phyloP scores from a whole-genome alignment of 495 filamentous ascomycete genomes.

The Lophiostoma macrostomum region DNA sequence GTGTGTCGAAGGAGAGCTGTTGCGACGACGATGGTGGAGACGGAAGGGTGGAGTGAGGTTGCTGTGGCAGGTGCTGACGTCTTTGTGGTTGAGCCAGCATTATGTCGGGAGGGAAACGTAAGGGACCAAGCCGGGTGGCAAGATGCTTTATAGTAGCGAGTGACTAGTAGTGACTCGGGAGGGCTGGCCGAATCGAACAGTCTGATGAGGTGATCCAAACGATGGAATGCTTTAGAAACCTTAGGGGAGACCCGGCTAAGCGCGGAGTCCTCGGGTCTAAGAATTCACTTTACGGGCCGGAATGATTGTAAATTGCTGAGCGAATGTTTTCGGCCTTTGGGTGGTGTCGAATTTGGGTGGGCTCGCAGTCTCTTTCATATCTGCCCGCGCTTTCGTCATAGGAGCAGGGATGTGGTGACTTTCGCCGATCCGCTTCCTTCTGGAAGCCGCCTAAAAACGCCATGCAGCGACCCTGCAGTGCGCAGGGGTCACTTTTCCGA shows the following conservation, averaged over 20 bases:
- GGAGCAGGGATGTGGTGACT: neutral
- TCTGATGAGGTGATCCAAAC: constrained; percentile 31
- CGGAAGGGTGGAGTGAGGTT: constrained; percentile 15
- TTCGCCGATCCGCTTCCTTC: neutral
- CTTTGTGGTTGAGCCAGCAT: constrained; percentile 31
- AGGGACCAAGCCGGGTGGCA: constrained; percentile 30
- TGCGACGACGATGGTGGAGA: constrained; percentile 22
- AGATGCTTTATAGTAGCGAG: constrained; percentile 30
- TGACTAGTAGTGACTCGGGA: constrained; percentile 19
- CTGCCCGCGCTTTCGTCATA: neutral
- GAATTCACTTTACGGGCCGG: constrained; percentile 8
- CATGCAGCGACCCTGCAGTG: neutral
- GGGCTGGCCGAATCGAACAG: constrained; percentile 5
- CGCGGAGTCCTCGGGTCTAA: constrained; percentile 16
- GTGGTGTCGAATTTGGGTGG: constrained; percentile 1
- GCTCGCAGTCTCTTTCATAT: neutral
- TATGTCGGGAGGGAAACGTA: constrained; percentile 17
- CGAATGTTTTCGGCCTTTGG: constrained; percentile 21
- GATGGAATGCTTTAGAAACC: constrained; percentile 23
- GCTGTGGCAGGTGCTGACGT: constrained; percentile 30
- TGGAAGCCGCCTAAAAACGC: neutral
- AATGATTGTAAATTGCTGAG: constrained; percentile 33
- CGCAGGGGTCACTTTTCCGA: neutral
- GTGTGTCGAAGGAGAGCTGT: constrained; percentile 20
- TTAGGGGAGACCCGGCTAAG: constrained; percentile 16